These are phyloP conservation scores for Coemansia sp. DNA, from an alignment of 192 early-diverging fungal species.

Conservation along the genomic window DNA sequence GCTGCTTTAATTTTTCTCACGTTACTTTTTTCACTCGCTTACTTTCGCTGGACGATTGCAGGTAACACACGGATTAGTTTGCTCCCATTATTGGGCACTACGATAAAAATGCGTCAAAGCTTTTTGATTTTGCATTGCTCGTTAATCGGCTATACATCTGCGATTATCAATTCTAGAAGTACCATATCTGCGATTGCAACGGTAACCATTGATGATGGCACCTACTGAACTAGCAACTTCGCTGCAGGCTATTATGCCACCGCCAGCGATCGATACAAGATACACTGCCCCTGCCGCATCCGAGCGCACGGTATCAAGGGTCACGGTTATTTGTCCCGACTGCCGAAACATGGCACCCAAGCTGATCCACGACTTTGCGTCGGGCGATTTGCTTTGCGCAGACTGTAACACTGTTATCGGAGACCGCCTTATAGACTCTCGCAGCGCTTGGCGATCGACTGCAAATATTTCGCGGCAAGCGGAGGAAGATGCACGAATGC, in stretches of 20 bases:
- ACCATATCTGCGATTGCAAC: neutral
- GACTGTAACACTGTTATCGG: conserved; percentile 87
- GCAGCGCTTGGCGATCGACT: conserved; percentile 77
- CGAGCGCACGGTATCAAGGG: conserved; percentile 1
- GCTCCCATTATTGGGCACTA: neutral
- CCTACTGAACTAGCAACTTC: conserved; percentile 13
- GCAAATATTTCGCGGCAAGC: conserved; percentile 6
- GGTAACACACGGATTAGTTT: conserved; percentile 7
- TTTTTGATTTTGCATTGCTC: neutral
- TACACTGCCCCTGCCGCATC: neutral
- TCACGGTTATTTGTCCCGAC: conserved; percentile 66
- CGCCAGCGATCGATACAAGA: conserved; percentile 10
- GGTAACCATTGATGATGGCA: neutral
- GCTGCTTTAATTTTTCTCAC: neutral
- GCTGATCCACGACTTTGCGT: conserved; percentile 87
- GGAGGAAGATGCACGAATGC: conserved; percentile 2
- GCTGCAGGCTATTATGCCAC: conserved; percentile 20
- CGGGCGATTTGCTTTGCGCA: conserved; percentile 88
- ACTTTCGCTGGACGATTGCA: conserved; percentile 3
- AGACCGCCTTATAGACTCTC: conserved; percentile 87
- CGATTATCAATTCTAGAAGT: neutral
- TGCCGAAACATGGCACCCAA: conserved; percentile 78
- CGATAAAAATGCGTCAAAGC: conserved; percentile 1
- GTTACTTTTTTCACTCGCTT: conserved; percentile 4
- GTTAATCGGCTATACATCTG: neutral